Conservation (phyloP, 2,329 filamentous ascomycete species). For the Coniella lustricola region DNA sequence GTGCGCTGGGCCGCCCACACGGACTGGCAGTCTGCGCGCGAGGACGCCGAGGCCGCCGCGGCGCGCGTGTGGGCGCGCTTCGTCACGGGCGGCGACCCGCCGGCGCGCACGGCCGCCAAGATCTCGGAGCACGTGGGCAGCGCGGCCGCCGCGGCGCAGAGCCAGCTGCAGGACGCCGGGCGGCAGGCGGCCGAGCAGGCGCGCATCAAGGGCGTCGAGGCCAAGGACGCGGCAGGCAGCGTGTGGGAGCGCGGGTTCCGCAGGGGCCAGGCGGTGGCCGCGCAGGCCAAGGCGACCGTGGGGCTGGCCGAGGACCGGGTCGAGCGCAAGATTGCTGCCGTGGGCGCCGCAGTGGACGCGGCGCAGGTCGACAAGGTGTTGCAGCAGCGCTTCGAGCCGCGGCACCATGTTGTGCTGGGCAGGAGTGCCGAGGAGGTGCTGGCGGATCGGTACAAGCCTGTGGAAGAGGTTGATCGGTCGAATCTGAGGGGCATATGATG, state of each 20-base stretch:
- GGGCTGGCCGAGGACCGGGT: conserved; percentile 30
- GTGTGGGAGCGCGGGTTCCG: conserved; percentile 35
- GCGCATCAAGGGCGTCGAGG: conserved; percentile 26
- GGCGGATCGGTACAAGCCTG: conserved; percentile 46
- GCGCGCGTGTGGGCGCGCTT: conserved; percentile 36
- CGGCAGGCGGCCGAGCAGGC: conserved; percentile 23
- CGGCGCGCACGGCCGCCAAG: conserved; percentile 28
- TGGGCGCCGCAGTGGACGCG: conserved; percentile 16
- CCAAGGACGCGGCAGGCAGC: conserved; percentile 31
- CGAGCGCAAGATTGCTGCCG: conserved; percentile 23
- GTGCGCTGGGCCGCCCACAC: conserved; percentile 60
- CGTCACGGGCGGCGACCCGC: conserved; percentile 25
- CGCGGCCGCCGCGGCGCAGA: conserved; percentile 14
- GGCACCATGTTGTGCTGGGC: conserved; percentile 30
- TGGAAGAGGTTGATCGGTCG: conserved; percentile 39
- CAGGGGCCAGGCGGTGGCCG: conserved; percentile 34
- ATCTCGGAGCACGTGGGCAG: conserved; percentile 18
- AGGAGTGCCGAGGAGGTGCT: conserved; percentile 48
- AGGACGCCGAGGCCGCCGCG: conserved; percentile 46
- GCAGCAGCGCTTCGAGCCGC: conserved; percentile 42
- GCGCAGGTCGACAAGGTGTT: conserved; percentile 42
- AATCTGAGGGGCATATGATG: conserved; percentile 31
- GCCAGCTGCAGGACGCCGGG: conserved; percentile 17
- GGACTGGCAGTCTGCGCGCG: conserved; percentile 57
- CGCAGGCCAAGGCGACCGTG: conserved; percentile 30